A percentile compares a stretch with the other conserved stretches of the same genome.
Evolutionary conservation across 345 rosid genomes (phyloP).

Genomic region (Streptanthus diversifolius): DNA sequence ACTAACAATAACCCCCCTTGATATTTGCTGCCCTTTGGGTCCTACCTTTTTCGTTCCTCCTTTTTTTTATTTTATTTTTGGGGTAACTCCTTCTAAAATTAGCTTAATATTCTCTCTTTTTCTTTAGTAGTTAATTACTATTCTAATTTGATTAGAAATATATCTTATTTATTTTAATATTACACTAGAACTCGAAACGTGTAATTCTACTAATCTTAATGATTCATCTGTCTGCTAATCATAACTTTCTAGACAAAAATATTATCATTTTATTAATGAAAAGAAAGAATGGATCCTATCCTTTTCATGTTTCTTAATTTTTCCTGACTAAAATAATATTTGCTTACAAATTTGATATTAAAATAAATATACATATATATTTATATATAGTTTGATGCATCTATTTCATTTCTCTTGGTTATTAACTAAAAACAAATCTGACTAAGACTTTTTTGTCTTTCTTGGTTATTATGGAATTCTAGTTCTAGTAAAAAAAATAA

Average conservation of each 20-base stretch:
- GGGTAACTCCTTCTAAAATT: slow-evolving; percentile 8
- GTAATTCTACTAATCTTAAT: slow-evolving; percentile 14
- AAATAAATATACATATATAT: neutral
- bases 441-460: neutral
- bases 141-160: slow-evolving; percentile 1
- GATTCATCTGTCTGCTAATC: slow-evolving; percentile 21
- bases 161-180: neutral
- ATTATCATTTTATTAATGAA: neutral
- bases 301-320: slow-evolving; percentile 23
- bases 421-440: neutral
- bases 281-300: slow-evolving; percentile 7
- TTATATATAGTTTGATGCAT: neutral
- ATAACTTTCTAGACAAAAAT: slow-evolving; percentile 26
- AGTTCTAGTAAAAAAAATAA: neutral
- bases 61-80: neutral
- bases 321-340: neutral
- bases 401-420: neutral
- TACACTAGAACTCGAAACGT: slow-evolving; percentile 31
- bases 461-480: neutral
- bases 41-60: slow-evolving; percentile 20
- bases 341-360: neutral
- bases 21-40: slow-evolving; percentile 49
- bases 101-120: neutral
- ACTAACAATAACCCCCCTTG: slow-evolving; percentile 56
- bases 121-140: slow-evolving; percentile 6